Conservation (phyloP, 768 basidiomycete genomes). For the Cytidiella melzeri region DNA sequence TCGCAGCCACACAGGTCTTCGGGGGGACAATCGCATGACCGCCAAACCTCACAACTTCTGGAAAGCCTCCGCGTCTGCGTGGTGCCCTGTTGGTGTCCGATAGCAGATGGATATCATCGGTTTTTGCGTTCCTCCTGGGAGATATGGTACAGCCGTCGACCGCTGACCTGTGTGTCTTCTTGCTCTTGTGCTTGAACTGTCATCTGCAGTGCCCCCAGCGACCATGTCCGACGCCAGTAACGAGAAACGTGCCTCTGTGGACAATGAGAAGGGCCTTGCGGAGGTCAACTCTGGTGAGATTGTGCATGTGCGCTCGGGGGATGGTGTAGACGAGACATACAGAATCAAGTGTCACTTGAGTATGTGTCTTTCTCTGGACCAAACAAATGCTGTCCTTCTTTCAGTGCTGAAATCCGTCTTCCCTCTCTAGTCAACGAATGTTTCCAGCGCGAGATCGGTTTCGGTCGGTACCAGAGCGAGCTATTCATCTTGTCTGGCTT, state of each 20-base stretch:
- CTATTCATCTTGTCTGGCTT: neutral
- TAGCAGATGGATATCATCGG: too few relatives aligned
- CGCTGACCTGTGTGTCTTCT: too few relatives aligned
- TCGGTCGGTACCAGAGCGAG: neutral
- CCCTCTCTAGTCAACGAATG: neutral
- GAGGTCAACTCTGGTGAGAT: neutral
- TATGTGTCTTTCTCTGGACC: neutral
- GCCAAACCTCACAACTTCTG: too few relatives aligned
- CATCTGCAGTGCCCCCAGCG: neutral
- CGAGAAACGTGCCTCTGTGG: neutral
- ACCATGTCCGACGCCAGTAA: neutral
- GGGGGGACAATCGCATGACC: too few relatives aligned
- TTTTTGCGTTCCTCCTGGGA: too few relatives aligned
- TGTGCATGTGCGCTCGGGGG: neutral
- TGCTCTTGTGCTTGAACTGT: too few relatives aligned
- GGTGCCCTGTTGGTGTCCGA: too few relatives aligned
- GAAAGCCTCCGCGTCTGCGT: too few relatives aligned
- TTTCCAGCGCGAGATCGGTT: neutral
- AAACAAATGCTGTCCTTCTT: neutral
- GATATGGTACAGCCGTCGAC: too few relatives aligned
- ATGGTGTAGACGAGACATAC: neutral
- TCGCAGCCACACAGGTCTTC: too few relatives aligned
- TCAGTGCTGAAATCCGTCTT: too few relatives aligned
- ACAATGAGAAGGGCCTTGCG: neutral
- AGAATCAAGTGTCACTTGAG: neutral